Base-by-base conservation (phyloP, 148 eudicot genomes). In the Nepenthes mirabilis region DNA sequence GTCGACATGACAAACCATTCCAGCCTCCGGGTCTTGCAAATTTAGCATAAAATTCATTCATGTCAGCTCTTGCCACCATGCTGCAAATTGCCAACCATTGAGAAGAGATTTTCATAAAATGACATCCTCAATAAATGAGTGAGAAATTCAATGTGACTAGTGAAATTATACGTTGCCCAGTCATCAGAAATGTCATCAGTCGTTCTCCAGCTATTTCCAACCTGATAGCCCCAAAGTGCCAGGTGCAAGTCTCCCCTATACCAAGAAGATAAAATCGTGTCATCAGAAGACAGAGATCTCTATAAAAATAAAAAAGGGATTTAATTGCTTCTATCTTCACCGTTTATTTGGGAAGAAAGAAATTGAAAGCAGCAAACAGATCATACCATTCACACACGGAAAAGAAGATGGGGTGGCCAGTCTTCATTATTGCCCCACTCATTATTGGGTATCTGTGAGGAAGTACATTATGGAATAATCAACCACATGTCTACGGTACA, bases 1-100 rank as follows among this genome's bases (percentile, higher is more conserved):
- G 32, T 35, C 2, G 23, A 3, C 61, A 58, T 1, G 2, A 67
- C 82, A 3, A 57, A 91, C 97, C 97, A 50, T 91, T 91, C 97
- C 97, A 91, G 57, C 95, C 97, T 62, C 97, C 97, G n/a, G 97
- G 97, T 70, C 88, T 82, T 36, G 95, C 97, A 72, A 36, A 63
- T 11, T 72, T 79, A 14, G 97, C 91, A 52, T 87, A 87, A 59
- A 62, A 68, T 65, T 87, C 91, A 61, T 87, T 91, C 73, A 60
- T 59, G 48, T 91, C 97, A 12, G 95, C 93, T 72, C 79, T 76
- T 37, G 82, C 74, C 11, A 78, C 63, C 97, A 91, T 91, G 51
- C 97, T 91, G 79, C 56, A 58, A 34, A n/a, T 5, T 45, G 11
- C 14, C 47, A 40, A 11, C 47, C 11, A 55, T 6, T 52, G 36